Evolutionary conservation across 164 flowering plant genomes (phyloP), one percentile per base, ranked within the genome.

Genomic region (Liriodendron chinense): DNA sequence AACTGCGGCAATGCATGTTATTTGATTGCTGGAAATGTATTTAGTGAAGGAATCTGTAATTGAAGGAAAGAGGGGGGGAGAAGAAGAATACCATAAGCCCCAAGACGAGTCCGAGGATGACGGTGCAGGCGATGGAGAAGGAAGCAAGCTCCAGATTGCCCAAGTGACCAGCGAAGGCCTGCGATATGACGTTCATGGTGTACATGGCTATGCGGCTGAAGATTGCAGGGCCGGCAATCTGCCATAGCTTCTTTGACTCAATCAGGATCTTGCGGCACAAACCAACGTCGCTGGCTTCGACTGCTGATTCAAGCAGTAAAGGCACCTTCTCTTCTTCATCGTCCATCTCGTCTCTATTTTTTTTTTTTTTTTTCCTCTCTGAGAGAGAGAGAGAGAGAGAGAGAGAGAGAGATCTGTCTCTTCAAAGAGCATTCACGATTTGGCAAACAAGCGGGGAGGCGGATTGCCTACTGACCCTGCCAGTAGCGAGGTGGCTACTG

Each of bases 91-190:
- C 94, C 90, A 90, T 66, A 71, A 90, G 86, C 34, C 94, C 92
- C 47, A 85, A 86, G 72, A 83, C 86, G 77, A 90, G 80, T 21
- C 88, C 84, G n/a, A 89, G 76, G 70, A 89, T 76, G 67, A 90
- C 87, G 61, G 85, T 87, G 18, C 75, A 77, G 64, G 84, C 82
- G 49, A 90, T 87, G 76, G 92, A 86, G 61, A 90, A 78, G 3
- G 92, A 84, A 24, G 89, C 92, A 20, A 90, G 84, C 50, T 87
- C 88, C 18, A 86, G 81, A 71, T 89, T 88, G 23, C 91, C 88
- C 25, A 90, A 75, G 59, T 90, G 92, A 59, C 94, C 94, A 10
- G 89, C 92, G 47, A 90, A 89, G 67, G 89, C 86, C 72, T 86
- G 91, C 65, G 87, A 85, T 43, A 86, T 83, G 43, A 90, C 82